phyloP scores from a whole-genome alignment of 2,329 filamentous ascomycete species.

The Calonectria ilicicola region DNA sequence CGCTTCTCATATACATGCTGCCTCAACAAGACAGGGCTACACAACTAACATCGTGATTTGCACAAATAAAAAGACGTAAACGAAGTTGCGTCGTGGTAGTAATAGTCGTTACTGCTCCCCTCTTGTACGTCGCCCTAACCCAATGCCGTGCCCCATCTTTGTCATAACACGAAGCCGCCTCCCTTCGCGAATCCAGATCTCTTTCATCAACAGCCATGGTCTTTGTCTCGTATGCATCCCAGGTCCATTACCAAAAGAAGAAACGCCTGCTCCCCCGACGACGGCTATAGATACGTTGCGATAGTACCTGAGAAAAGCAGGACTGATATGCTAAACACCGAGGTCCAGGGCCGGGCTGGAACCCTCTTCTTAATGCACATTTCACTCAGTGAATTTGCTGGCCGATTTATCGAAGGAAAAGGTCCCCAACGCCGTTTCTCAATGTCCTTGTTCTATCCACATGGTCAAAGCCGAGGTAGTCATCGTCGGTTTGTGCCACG shows the following conservation, averaged over 20 bases:
- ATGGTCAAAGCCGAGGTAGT: conserved; percentile 75
- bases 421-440: conserved; percentile 71
- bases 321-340: conserved; percentile 25
- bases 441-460: conserved; percentile 69
- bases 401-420: conserved; percentile 65
- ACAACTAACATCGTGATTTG: conserved; percentile 10
- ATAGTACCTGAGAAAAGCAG: conserved; percentile 18
- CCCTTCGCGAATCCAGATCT: conserved; percentile 19
- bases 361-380: conserved; percentile 19
- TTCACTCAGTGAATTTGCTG: conserved; percentile 6
- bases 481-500: conserved; percentile 65
- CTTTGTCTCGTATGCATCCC: conserved; percentile 23
- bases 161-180: conserved; percentile 10
- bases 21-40: background rate
- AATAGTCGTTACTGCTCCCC: conserved; percentile 1
- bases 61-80: conserved; percentile 17
- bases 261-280: conserved; percentile 22
- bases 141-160: conserved; percentile 18
- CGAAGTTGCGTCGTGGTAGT: conserved; percentile 12
- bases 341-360: conserved; percentile 12
- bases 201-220: conserved; percentile 15
- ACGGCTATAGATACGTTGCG: conserved; percentile 27
- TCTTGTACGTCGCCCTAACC: conserved; percentile 16
- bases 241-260: conserved; percentile 17
- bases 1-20: conserved; percentile 1